These are phyloP conservation scores for Trichoderma guizhouense DNA, from an alignment of 2,329 filamentous ascomycete genomes.

Conservation along the genomic window DNA sequence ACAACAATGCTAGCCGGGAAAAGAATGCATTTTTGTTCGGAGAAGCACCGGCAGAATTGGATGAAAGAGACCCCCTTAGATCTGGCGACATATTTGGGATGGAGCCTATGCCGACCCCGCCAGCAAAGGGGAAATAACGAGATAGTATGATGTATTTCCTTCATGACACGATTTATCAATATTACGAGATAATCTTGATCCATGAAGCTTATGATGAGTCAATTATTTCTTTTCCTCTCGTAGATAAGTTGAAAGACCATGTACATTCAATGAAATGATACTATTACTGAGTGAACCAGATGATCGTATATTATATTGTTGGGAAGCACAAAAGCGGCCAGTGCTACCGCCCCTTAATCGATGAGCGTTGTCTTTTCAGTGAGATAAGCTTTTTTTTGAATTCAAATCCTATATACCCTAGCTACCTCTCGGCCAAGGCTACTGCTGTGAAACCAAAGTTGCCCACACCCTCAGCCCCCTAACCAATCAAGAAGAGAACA, in stretches of 20 bases:
- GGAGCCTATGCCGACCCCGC: slow-evolving; percentile 43
- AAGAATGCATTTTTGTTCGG: slow-evolving; percentile 60
- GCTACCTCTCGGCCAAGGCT: background rate
- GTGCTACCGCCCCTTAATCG: background rate
- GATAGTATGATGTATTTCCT: background rate
- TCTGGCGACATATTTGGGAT: slow-evolving; percentile 54
- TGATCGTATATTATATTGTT: background rate
- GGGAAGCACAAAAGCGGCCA: background rate
- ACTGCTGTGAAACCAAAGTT: background rate
- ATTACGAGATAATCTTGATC: background rate
- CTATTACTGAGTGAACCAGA: background rate
- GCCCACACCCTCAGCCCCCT: background rate
- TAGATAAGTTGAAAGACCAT: background rate
- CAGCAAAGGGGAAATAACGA: slow-evolving; percentile 24
- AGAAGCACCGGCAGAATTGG: slow-evolving; percentile 42
- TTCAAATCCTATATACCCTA: slow-evolving; percentile 3
- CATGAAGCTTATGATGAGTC: background rate
- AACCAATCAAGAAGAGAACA: background rate
- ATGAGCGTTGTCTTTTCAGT: background rate
- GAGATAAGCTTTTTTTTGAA: background rate
- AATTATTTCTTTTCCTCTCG: background rate
- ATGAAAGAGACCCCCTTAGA: slow-evolving; percentile 35
- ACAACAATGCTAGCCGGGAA: slow-evolving; percentile 47
- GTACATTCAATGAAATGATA: background rate
- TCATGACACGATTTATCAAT: background rate